Conservation (phyloP, 2,329 filamentous ascomycete genomes). For the Fusarium compactum region DNA sequence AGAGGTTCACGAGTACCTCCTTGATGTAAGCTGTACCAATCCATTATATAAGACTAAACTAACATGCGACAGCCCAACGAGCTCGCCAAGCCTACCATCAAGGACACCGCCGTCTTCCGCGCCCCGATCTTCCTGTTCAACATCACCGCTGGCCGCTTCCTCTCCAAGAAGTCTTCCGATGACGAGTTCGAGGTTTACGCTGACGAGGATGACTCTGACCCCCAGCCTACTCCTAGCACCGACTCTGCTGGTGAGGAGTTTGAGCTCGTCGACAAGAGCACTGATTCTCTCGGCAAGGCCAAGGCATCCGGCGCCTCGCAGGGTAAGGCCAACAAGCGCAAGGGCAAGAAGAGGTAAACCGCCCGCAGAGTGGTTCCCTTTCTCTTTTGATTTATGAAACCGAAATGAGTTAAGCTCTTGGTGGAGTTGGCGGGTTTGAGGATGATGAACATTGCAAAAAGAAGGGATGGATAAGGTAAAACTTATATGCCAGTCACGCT, state of each 20-base stretch:
- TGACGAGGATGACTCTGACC: conserved; percentile 61
- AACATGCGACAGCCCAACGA: conserved; percentile 75
- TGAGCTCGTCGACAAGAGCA: conserved; percentile 72
- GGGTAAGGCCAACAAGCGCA: conserved; percentile 64
- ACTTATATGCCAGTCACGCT: conserved; percentile 11
- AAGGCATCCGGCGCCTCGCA: conserved; percentile 64
- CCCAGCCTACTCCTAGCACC: conserved; percentile 66
- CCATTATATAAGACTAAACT: background rate
- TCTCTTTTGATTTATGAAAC: background rate
- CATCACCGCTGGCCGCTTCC: conserved; percentile 64
- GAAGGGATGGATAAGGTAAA: background rate
- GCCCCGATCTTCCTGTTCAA: conserved; percentile 80
- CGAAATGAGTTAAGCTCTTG: background rate
- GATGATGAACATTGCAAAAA: conserved; percentile 19
- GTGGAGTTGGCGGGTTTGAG: conserved; percentile 15
- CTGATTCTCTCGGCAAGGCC: conserved; percentile 64
- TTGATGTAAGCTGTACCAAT: conserved; percentile 75
- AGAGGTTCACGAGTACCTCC: conserved; percentile 81
- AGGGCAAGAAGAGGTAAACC: conserved; percentile 66
- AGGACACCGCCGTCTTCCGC: conserved; percentile 84
- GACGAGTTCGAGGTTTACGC: conserved; percentile 55
- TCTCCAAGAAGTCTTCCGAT: conserved; percentile 55
- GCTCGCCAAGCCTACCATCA: conserved; percentile 79
- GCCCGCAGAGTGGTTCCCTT: background rate
- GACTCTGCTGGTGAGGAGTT: conserved; percentile 71